phyloP scores from a whole-genome alignment of 2,329 filamentous ascomycete species.

The Trichoderma oligosporum region DNA sequence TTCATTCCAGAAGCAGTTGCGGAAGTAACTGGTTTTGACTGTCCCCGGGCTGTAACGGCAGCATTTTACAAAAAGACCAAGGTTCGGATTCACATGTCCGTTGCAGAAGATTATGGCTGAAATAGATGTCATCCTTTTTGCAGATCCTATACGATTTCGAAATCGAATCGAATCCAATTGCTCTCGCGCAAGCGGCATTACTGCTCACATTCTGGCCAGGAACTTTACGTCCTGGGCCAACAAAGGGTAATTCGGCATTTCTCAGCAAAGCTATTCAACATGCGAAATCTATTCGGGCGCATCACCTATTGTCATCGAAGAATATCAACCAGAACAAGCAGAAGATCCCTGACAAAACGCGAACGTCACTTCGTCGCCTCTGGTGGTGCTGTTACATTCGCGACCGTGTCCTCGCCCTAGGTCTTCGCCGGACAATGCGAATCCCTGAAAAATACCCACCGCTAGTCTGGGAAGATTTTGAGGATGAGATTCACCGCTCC shows the following conservation, averaged over 20 bases:
- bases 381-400: slow-evolving; percentile 54
- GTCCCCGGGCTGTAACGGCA: slow-evolving; percentile 7
- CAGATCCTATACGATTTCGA: slow-evolving; percentile 18
- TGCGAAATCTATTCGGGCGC: slow-evolving; percentile 25
- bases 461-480: slow-evolving; percentile 37
- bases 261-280: slow-evolving; percentile 14
- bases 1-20: slow-evolving; percentile 15
- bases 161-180: slow-evolving; percentile 8
- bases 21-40: slow-evolving; percentile 12
- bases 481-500: slow-evolving; percentile 24
- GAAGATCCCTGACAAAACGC: slow-evolving; percentile 34
- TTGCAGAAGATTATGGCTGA: not conserved
- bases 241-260: not conserved
- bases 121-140: not conserved
- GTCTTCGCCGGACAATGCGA: slow-evolving; percentile 45
- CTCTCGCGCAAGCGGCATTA: slow-evolving; percentile 3
- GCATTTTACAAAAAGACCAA: slow-evolving; percentile 19
- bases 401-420: slow-evolving; percentile 46
- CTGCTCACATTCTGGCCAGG: slow-evolving; percentile 14
- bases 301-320: slow-evolving; percentile 1
- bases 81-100: not conserved
- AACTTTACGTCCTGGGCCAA: not conserved
- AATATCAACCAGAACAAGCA: not conserved
- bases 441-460: slow-evolving; percentile 32
- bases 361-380: slow-evolving; percentile 32